These are phyloP conservation scores for Cryptosporidium andersoni DNA, from an alignment of 169 alveolate genomes.

Conservation along the genomic window DNA sequence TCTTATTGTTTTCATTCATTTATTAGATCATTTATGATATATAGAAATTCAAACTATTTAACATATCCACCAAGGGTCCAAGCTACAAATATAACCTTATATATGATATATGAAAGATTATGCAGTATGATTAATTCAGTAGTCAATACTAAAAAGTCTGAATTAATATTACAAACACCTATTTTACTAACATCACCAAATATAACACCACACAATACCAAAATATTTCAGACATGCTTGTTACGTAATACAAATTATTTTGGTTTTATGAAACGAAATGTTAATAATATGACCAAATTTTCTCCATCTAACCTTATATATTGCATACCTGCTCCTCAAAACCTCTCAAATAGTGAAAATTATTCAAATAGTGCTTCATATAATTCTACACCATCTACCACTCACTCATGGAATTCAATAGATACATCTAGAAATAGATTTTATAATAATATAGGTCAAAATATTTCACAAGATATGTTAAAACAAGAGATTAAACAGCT, in stretches of 20 bases:
- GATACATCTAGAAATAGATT: too few relatives aligned
- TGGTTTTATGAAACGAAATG: not conserved
- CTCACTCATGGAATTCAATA: too few relatives aligned
- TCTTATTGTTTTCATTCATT: constrained; percentile 46
- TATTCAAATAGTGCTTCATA: too few relatives aligned
- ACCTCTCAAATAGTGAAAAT: too few relatives aligned
- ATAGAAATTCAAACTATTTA: not conserved
- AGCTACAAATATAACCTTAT: not conserved
- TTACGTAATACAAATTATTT: not conserved
- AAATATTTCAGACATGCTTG: not conserved
- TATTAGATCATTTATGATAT: constrained; percentile 2
- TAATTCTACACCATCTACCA: too few relatives aligned
- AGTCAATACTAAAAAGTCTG: not conserved
- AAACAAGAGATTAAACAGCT: constrained; percentile 33
- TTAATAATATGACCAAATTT: too few relatives aligned
- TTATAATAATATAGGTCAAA: too few relatives aligned
- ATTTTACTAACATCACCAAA: constrained; percentile 39
- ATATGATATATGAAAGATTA: constrained; percentile 5
- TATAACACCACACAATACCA: not conserved
- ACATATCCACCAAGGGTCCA: not conserved
- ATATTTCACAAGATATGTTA: not conserved
- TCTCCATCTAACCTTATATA: too few relatives aligned
- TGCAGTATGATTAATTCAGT: constrained; percentile 4
- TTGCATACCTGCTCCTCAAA: too few relatives aligned
- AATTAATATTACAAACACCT: constrained; percentile 22